phyloP scores from a whole-genome alignment of 2,329 filamentous ascomycete genomes.

The Trichophyton benhamiae region DNA sequence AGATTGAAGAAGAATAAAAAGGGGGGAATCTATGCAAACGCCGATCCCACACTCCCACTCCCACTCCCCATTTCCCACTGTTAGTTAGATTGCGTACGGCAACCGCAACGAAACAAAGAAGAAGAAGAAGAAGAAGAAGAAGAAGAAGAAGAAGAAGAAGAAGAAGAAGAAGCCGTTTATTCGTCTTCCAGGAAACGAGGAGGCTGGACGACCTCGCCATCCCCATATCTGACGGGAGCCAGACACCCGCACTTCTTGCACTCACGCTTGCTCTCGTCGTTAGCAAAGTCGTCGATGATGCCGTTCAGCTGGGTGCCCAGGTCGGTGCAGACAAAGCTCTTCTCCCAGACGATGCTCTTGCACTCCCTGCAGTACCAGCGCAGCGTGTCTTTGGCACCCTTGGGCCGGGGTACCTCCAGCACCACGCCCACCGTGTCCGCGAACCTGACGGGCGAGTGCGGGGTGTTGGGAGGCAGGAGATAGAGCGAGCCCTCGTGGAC shows the following conservation, averaged over 20 bases:
- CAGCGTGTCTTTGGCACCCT: slow-evolving; percentile 60
- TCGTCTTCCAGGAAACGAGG: slow-evolving; percentile 20
- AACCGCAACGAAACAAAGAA: background rate
- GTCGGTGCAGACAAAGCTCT: slow-evolving; percentile 75
- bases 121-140: background rate
- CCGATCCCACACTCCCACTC: too few species aligned
- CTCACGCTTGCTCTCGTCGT: slow-evolving; percentile 54
- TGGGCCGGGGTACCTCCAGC: slow-evolving; percentile 69
- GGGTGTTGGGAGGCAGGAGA: slow-evolving; percentile 82
- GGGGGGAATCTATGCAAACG: too few species aligned
- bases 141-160: too few species aligned
- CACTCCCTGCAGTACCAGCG: slow-evolving; percentile 80
- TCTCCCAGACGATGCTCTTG: slow-evolving; percentile 66
- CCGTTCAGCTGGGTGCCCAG: slow-evolving; percentile 89
- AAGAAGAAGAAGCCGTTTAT: background rate
- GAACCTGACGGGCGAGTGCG: slow-evolving; percentile 90
- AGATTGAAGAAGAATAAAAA: too few species aligned
- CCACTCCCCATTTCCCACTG: too few species aligned
- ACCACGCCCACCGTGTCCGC: slow-evolving; percentile 89
- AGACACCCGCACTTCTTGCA: slow-evolving; percentile 66
- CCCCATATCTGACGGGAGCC: slow-evolving; percentile 43
- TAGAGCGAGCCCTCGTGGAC: slow-evolving; percentile 93
- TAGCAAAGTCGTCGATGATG: slow-evolving; percentile 71
- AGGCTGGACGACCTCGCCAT: slow-evolving; percentile 34
- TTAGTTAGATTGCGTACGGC: background rate